Conservation (phyloP, 495 filamentous ascomycete species). For the Podospora bellae-mahoneyi region DNA sequence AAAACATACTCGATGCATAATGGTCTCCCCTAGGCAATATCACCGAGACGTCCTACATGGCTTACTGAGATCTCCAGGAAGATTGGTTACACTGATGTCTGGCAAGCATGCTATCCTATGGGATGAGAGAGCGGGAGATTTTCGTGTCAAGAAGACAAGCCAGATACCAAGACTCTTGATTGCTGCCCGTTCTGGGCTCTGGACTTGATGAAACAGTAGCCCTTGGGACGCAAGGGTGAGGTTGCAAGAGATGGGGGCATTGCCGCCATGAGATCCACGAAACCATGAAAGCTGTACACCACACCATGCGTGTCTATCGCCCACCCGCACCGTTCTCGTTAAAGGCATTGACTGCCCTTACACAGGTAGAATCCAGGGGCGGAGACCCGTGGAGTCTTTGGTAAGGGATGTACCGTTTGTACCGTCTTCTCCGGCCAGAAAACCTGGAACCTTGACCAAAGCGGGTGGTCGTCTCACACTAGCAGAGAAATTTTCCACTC, state of each 20-base stretch:
- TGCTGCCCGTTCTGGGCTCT: not conserved
- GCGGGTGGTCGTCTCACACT: not conserved
- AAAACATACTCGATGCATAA: not conserved
- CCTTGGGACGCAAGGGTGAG: not conserved
- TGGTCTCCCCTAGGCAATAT: not conserved
- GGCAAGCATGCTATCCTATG: not conserved
- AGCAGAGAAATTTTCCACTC: not conserved
- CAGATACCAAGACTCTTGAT: not conserved
- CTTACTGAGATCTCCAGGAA: not conserved
- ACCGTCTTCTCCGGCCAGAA: not conserved
- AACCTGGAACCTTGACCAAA: not conserved
- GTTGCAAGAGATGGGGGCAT: not conserved
- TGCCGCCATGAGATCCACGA: not conserved
- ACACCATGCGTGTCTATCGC: not conserved
- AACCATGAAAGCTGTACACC: not conserved
- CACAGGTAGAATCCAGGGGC: not conserved
- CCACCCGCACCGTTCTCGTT: not conserved
- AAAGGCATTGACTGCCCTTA: not conserved
- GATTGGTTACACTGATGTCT: not conserved
- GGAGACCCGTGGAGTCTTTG: not conserved
- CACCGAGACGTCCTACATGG: not conserved
- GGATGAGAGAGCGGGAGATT: not conserved
- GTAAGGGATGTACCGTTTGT: not conserved
- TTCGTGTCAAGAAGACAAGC: not conserved
- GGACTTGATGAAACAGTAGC: not conserved